These are phyloP conservation scores for Penicillium crystallinum DNA, from an alignment of 495 filamentous ascomycete genomes.

Conservation along the genomic window DNA sequence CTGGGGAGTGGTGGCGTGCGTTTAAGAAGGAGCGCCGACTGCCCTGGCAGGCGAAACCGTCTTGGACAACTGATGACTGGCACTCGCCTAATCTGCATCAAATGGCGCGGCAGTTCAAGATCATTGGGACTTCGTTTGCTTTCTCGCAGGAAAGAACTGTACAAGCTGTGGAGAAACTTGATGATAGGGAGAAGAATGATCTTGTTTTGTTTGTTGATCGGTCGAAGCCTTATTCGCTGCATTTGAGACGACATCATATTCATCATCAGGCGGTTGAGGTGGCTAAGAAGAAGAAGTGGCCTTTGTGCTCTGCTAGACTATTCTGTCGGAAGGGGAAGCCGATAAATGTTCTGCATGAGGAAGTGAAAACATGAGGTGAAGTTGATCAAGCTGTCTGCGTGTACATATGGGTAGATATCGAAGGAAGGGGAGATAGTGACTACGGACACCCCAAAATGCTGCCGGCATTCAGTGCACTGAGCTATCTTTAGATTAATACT, in stretches of 20 bases:
- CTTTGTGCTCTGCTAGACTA: conserved; percentile 10
- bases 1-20: conserved; percentile 22
- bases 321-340: conserved; percentile 20
- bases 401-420: no score
- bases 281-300: conserved; percentile 16
- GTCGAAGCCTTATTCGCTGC: conserved; percentile 18
- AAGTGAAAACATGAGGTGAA: not conserved
- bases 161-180: conserved; percentile 5
- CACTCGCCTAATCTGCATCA: conserved; percentile 24
- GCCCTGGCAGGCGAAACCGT: conserved; percentile 19
- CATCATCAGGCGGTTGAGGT: conserved; percentile 14
- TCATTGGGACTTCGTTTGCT: conserved; percentile 27
- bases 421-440: no score
- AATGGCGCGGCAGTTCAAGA: conserved; percentile 20
- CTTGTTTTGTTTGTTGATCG: conserved; percentile 25
- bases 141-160: conserved; percentile 24
- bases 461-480: no score
- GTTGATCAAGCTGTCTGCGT: no score
- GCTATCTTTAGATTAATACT: no score
- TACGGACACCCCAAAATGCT: no score
- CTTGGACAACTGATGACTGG: conserved; percentile 25
- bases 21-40: conserved; percentile 21
- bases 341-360: not conserved
- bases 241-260: conserved; percentile 22
- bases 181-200: not conserved